These are phyloP conservation scores for Trichoderma koningii DNA, from an alignment of 2,329 filamentous ascomycete genomes.

Conservation along the genomic window DNA sequence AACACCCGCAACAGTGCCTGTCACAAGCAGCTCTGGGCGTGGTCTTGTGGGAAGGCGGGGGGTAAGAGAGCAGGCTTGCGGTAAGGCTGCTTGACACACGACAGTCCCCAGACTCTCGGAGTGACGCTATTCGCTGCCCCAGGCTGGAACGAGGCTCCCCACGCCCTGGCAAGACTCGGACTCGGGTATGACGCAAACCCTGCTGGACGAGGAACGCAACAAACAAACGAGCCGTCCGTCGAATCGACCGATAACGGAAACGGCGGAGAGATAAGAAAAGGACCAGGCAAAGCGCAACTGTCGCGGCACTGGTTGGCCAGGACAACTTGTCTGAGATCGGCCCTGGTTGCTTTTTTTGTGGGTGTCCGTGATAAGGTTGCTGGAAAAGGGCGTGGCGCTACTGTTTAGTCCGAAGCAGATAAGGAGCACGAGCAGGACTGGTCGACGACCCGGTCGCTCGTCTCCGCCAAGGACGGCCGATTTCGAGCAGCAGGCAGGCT, in stretches of 20 bases:
- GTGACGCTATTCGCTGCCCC: slow-evolving; percentile 23
- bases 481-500: not conserved
- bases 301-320: slow-evolving; percentile 20
- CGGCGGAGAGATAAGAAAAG: slow-evolving; percentile 26
- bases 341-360: slow-evolving; percentile 22
- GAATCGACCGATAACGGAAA: slow-evolving; percentile 26
- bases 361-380: slow-evolving; percentile 27
- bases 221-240: not conserved
- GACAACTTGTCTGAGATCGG: slow-evolving; percentile 23
- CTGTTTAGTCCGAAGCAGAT: slow-evolving; percentile 27
- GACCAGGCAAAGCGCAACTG: not conserved
- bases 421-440: slow-evolving; percentile 24
- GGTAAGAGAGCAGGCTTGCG: slow-evolving; percentile 14
- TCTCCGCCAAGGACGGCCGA: slow-evolving; percentile 21
- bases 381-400: slow-evolving; percentile 24
- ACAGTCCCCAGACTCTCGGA: slow-evolving; percentile 4
- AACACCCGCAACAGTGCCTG: too few species aligned
- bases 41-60: not conserved
- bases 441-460: slow-evolving; percentile 26
- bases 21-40: not conserved
- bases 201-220: not conserved
- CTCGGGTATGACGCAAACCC: slow-evolving; percentile 23
- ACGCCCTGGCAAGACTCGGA: slow-evolving; percentile 2
- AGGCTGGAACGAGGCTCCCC: slow-evolving; percentile 17
- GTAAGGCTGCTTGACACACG: not conserved